Conservation (phyloP, 139 green algal genomes). For the Auxenochlorella protothecoides region DNA sequence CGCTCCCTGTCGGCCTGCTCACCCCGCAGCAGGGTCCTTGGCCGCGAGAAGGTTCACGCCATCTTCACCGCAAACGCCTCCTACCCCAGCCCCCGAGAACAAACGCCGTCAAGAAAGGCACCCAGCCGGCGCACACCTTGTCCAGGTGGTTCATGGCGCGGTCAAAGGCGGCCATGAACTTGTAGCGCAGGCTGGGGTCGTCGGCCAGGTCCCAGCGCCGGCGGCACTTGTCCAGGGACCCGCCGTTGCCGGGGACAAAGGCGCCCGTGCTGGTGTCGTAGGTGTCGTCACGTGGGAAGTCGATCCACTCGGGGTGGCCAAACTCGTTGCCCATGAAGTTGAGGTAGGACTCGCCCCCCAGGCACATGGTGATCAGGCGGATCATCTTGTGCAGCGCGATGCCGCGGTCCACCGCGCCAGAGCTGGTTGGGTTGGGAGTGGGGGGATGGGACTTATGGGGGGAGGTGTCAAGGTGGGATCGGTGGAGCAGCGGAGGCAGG, state of each 20-base stretch:
- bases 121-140: conserved; percentile 37
- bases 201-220: conserved; percentile 72
- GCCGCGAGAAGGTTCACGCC: no score
- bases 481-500: no score
- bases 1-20: no score
- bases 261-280: conserved; percentile 75
- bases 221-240: conserved; percentile 83
- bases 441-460: neutral
- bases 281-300: conserved; percentile 92
- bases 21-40: no score
- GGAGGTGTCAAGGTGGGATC: no score
- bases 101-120: no score
- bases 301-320: conserved; percentile 96
- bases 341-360: conserved; percentile 91
- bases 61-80: no score
- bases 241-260: conserved; percentile 86
- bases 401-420: conserved; percentile 70
- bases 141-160: conserved; percentile 87
- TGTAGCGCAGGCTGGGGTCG: conserved; percentile 52
- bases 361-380: conserved; percentile 80
- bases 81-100: no score
- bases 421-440: conserved; percentile 10
- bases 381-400: conserved; percentile 97
- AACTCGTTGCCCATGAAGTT: conserved; percentile 99
- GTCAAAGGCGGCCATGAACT: conserved; percentile 82